Base-by-base conservation (phyloP, 108 stramenopile genomes). In the Nitzschia inconspicua region DNA sequence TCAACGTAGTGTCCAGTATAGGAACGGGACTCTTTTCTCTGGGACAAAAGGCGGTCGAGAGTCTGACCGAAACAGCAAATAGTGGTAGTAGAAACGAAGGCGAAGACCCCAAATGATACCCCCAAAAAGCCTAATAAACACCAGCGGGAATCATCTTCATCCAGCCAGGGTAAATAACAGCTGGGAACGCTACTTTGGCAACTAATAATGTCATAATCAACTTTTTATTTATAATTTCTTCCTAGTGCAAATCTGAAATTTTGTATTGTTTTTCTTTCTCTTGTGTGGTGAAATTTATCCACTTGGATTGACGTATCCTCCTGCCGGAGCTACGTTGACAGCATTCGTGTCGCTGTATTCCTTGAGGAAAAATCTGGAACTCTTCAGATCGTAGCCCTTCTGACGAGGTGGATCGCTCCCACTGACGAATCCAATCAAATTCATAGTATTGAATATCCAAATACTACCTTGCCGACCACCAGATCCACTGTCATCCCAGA, bases 401-500 rank as follows among this genome's bases (percentile, higher is more conserved):
- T 86, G 71, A 20, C 77, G 52, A 29, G 94, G 94, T 14, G 90
- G 94, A 63, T 95, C 90, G 44, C 85, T 89, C 5, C 94, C 94
- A 48, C 84, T 88, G 18, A 91, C 90, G 56, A 91, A 91, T 27
- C 90, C 88, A 34, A 92, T 51, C 43, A 91, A 66, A 67, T 86
- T 79, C 57, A 95, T 41, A 0, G 85, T 83, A 59, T 95, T 95
- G 66, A 91, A 85, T 24, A 90, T 56, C 94, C 94, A 95, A 50
- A 95, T 92, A 47, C 88, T 87, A 37, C 94, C 94, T 57, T 82
- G 76, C 25, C 94, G 76, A 8, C 94, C 94, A 27, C 90, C 88
- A 27, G 86, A 86, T 20, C 94, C 94, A 70, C 88, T 92, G 53
- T 95, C 90, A 61, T 89, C 89, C 94, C 94, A 95, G 22, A 91